Evolutionary conservation across 2,329 filamentous ascomycete genomes (phyloP).

Genomic region (Diaporthe capsici): DNA sequence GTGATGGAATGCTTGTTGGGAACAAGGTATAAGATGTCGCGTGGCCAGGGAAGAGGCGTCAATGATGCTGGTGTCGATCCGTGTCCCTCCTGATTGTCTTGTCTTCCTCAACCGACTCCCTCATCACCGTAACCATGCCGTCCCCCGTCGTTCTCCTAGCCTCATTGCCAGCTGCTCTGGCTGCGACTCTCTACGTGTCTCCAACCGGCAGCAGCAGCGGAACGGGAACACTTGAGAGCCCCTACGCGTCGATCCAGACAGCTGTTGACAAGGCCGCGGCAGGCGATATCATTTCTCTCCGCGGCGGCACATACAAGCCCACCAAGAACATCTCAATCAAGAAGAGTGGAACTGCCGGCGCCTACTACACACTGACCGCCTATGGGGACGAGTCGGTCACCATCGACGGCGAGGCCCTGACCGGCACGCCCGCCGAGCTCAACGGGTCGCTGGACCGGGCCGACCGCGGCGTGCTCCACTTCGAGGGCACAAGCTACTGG

Average conservation of each 20-base stretch:
- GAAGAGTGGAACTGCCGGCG: conserved; percentile 56
- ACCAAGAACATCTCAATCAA: conserved; percentile 63
- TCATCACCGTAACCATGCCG: background rate
- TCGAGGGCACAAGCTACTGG: conserved; percentile 61
- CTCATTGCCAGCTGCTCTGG: conserved; percentile 38
- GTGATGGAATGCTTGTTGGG: background rate
- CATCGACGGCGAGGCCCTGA: conserved; percentile 59
- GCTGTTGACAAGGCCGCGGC: conserved; percentile 61
- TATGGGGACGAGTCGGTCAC: conserved; percentile 60
- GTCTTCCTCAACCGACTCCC: background rate
- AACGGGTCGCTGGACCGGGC: conserved; percentile 55
- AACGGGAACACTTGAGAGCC: conserved; percentile 55
- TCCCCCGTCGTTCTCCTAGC: background rate
- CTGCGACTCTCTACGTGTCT: conserved; percentile 60
- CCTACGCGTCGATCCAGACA: conserved; percentile 61
- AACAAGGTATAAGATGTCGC: conserved; percentile 16
- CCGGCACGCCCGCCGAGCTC: conserved; percentile 58
- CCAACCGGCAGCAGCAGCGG: conserved; percentile 57
- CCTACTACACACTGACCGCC: conserved; percentile 58
- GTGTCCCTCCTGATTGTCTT: background rate
- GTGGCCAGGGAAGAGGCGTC: background rate
- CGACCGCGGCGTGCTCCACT: conserved; percentile 62
- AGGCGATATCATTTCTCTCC: conserved; percentile 61
- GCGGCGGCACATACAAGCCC: conserved; percentile 59
- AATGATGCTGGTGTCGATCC: background rate